phyloP scores from a whole-genome alignment of 257 asterid genomes.

The Solanum arcanum region DNA sequence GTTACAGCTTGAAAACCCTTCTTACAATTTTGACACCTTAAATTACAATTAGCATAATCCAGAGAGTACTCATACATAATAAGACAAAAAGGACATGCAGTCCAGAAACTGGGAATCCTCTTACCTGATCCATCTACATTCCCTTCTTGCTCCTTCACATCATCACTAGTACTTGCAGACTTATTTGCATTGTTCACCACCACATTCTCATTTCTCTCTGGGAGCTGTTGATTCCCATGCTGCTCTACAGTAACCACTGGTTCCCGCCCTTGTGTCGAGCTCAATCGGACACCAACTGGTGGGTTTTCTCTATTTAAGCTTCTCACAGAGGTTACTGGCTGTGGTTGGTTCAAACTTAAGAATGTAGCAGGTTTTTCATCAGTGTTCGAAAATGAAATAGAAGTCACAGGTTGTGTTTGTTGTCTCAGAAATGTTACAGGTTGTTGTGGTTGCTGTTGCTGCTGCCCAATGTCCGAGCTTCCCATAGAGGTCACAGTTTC shows the following conservation, averaged over 20 bases:
- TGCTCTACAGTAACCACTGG: not conserved
- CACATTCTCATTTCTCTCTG: slow-evolving; percentile 2
- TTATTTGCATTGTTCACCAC: slow-evolving; percentile 11
- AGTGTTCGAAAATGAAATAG: not conserved
- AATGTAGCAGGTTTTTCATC: slow-evolving; percentile 17
- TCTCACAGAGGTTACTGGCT: slow-evolving; percentile 21
- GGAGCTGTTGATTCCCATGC: slow-evolving; percentile 1
- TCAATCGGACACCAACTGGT: not conserved
- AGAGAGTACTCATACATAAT: slow-evolving; percentile 71
- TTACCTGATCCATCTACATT: slow-evolving; percentile 11
- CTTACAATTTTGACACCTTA: slow-evolving; percentile 72
- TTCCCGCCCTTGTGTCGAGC: not conserved
- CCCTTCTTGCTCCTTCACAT: slow-evolving; percentile 17
- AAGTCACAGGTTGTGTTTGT: not conserved
- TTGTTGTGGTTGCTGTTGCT: not conserved
- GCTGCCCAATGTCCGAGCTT: not conserved
- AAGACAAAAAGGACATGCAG: slow-evolving; percentile 75
- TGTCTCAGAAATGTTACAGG: not conserved
- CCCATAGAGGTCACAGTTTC: slow-evolving; percentile 18
- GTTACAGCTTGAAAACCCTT: slow-evolving; percentile 68
- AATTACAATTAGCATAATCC: slow-evolving; percentile 46
- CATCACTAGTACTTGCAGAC: slow-evolving; percentile 12
- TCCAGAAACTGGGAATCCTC: slow-evolving; percentile 36
- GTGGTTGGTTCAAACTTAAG: slow-evolving; percentile 6
- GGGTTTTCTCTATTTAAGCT: not conserved